Conservation (phyloP, 805 yeast species). For the Kluyveromyces aestuarii region DNA sequence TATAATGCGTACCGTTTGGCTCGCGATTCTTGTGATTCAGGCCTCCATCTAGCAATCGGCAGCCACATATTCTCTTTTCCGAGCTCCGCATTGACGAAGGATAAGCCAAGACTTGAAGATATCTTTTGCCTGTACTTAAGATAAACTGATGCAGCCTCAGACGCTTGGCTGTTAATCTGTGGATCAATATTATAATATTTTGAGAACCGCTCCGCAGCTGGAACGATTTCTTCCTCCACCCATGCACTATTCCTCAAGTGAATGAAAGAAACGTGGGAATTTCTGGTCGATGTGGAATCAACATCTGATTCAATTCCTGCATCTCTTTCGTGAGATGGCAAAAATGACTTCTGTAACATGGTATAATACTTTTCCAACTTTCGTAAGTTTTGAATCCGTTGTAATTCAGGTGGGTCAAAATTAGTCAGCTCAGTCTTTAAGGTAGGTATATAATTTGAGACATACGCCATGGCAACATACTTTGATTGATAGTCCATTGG, state of each 20-base stretch:
- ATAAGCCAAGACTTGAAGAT: background rate
- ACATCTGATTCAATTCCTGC: background rate
- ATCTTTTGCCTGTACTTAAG: conserved; percentile 1
- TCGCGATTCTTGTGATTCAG: background rate
- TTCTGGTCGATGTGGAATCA: background rate
- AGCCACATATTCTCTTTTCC: conserved; percentile 20
- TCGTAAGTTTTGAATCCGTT: background rate
- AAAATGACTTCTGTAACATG: background rate
- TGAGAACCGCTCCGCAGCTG: background rate
- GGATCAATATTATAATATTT: background rate
- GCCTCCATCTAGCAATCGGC: conserved; percentile 12
- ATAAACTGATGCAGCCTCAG: conserved; percentile 1
- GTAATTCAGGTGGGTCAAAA: background rate
- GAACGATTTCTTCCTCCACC: background rate
- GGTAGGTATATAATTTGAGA: conserved; percentile 1
- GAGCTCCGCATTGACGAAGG: background rate
- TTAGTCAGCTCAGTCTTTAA: background rate
- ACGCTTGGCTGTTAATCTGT: background rate
- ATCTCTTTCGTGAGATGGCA: background rate
- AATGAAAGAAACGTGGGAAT: background rate
- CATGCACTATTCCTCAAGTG: background rate
- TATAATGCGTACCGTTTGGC: background rate
- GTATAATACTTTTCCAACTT: background rate
- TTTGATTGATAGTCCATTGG: background rate
- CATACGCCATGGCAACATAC: background rate